A percentile compares a stretch with the other conserved stretches of the same genome.
Conservation (phyloP, 495 filamentous ascomycete genomes). For the Usnea hakonensis region DNA sequence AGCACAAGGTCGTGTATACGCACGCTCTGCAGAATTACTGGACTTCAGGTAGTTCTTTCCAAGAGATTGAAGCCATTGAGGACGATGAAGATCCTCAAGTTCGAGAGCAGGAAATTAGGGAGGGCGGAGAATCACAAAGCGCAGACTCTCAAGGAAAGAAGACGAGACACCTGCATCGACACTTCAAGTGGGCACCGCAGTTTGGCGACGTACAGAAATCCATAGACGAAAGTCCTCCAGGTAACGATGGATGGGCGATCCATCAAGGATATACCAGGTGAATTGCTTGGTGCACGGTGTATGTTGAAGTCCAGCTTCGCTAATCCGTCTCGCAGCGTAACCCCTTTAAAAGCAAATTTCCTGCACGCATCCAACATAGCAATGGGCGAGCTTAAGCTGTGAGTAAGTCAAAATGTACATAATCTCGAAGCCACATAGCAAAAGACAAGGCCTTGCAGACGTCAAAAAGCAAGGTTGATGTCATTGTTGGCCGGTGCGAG, state of each 20-base stretch:
- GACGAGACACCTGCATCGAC: slow-evolving; percentile 56
- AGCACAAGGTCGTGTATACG: slow-evolving; percentile 67
- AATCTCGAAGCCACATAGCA: not conserved
- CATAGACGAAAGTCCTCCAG: slow-evolving; percentile 68
- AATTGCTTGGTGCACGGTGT: slow-evolving; percentile 22
- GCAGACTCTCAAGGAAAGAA: slow-evolving; percentile 20
- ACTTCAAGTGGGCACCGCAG: slow-evolving; percentile 89
- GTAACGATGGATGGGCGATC: slow-evolving; percentile 93
- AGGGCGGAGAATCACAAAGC: slow-evolving; percentile 30
- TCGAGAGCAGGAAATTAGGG: slow-evolving; percentile 59
- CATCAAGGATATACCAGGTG: slow-evolving; percentile 84
- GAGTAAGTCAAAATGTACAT: slow-evolving; percentile 45
- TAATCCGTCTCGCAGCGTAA: slow-evolving; percentile 51
- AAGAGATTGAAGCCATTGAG: slow-evolving; percentile 54
- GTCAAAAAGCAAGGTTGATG: not conserved
- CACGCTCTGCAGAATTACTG: slow-evolving; percentile 83
- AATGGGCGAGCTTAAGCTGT: slow-evolving; percentile 79
- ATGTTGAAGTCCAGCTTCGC: not conserved
- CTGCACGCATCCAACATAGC: slow-evolving; percentile 61
- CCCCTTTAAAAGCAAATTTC: slow-evolving; percentile 86
- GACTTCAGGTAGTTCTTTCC: slow-evolving; percentile 73
- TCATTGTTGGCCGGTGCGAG: not conserved
- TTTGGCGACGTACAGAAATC: slow-evolving; percentile 79
- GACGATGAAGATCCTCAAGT: slow-evolving; percentile 41
- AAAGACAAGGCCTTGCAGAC: not conserved